Evolutionary conservation across 1,284 basidiomycete genomes (phyloP), one percentile per base, ranked within the genome.

Genomic region (Gomphus bonarii): DNA sequence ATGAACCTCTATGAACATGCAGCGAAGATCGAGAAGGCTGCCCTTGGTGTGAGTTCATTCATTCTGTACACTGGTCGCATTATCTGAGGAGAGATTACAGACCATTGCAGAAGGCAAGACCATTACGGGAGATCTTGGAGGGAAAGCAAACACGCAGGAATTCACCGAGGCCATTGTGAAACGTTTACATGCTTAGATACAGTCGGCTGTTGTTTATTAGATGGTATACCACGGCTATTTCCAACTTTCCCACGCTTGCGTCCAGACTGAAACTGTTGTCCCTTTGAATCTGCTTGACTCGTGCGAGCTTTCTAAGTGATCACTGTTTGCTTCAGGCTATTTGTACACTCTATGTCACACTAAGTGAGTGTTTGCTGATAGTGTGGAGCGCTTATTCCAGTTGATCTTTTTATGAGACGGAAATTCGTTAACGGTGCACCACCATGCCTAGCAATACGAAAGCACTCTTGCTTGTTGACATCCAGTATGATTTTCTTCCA

Each of bases 91-190:
- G 57, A 10, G 50, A 58, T 61, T 63, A 14, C 63, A 93, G 91
- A 97, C 93, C 50, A 95, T 97, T 66, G 91, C 93, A 36, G 93
- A 97, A 75, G 94, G 95, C 66, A 92, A 90, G 76, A 71, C 78
- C 51, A 95, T 95, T 70, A 97, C 94, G 16, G 86, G 91, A 40
- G 94, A 97, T 72, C 76, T 97, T 60, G 93, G 95, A 51, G 94
- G 94, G 55, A 93, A 89, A 70, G 80, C 94, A 25, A 82, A 84
- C 50, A 97, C 94, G 14, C 76, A 77, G 68, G 84, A 95, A 72
- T 97, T 91, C 75, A 94, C 95, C 42, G 70, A 81, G 59, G 88
- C 91, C 46, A 95, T 97, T 73, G 84, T 97, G 62, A 66, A 76
- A 63, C 92, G 84, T 74, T 75, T 95, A 61, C 63, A 66, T 64